phyloP scores from a whole-genome alignment of 1,284 basidiomycete genomes.

The Papiliotrema terrestris region DNA sequence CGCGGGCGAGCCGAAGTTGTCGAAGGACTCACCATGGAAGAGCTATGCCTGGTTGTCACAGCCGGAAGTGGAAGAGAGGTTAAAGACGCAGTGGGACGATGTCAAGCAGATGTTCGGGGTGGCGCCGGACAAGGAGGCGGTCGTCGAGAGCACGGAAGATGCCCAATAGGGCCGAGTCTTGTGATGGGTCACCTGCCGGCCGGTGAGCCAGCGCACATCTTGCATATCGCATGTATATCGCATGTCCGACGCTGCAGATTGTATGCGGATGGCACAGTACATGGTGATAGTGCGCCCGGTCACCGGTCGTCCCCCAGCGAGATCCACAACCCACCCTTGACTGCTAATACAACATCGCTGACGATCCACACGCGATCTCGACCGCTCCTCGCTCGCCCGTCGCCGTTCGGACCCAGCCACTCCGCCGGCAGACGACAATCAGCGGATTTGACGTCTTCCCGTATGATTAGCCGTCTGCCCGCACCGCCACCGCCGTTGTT shows the following conservation, averaged over 20 bases:
- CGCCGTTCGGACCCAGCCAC: conserved; percentile 25
- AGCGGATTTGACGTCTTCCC: conserved; percentile 18
- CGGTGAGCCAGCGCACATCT: too few species aligned
- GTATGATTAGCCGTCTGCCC: conserved; percentile 7
- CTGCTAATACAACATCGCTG: conserved; percentile 30
- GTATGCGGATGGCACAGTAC: neutral
- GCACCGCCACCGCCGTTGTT: neutral
- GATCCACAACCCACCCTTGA: conserved; percentile 31
- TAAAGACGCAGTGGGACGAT: conserved; percentile 34
- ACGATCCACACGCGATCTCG: conserved; percentile 34
- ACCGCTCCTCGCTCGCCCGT: conserved; percentile 24
- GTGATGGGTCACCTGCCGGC: too few species aligned
- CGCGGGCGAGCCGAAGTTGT: conserved; percentile 38
- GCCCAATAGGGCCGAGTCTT: neutral
- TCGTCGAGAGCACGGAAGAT: neutral
- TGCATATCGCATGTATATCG: too few species aligned
- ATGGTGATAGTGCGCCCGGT: neutral
- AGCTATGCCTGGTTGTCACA: conserved; percentile 41
- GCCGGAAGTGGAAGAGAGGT: conserved; percentile 32
- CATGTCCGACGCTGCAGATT: too few species aligned
- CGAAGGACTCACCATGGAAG: conserved; percentile 23
- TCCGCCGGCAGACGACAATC: conserved; percentile 19
- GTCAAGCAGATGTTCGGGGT: conserved; percentile 43
- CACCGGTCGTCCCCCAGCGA: conserved; percentile 1
- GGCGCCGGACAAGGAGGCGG: neutral